Evolutionary conservation across 2,329 filamentous ascomycete genomes (phyloP).

Genomic region (Domatiomyces catenatus): DNA sequence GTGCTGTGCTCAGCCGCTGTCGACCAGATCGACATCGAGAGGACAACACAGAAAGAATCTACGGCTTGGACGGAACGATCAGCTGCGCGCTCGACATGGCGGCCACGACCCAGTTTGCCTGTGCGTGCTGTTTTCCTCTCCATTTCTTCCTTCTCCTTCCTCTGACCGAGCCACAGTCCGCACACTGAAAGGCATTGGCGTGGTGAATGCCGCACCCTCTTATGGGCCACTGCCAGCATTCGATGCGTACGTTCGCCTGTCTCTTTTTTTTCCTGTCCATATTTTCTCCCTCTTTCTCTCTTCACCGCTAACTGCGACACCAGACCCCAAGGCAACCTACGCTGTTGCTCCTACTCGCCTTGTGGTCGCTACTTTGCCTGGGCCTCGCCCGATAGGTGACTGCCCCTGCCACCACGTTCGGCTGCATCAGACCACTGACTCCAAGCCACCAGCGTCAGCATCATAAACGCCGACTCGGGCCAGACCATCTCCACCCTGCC

Average conservation of each 20-base stretch:
- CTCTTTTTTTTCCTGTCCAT: conserved; percentile 1
- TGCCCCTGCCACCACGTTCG: conserved; percentile 2
- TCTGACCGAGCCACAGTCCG: conserved; percentile 41
- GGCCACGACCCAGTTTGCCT: conserved; percentile 84
- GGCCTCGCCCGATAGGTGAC: conserved; percentile 64
- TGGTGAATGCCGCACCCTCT: conserved; percentile 78
- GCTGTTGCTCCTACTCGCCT: conserved; percentile 88
- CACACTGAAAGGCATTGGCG: conserved; percentile 88
- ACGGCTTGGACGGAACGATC: not conserved
- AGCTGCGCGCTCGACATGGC: conserved; percentile 47
- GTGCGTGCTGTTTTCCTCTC: conserved; percentile 34
- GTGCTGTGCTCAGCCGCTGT: not conserved
- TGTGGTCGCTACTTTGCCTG: conserved; percentile 94
- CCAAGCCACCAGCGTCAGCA: conserved; percentile 46
- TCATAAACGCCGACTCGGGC: conserved; percentile 68
- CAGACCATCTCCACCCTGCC: conserved; percentile 58
- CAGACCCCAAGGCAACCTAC: conserved; percentile 82
- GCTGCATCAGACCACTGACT: not conserved
- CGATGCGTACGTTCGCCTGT: conserved; percentile 29
- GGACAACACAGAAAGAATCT: not conserved
- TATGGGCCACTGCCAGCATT: conserved; percentile 80
- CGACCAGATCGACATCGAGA: not conserved
- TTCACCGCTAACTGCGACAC: conserved; percentile 10
- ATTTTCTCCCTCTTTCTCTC: not conserved
- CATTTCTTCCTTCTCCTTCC: not conserved